These are phyloP conservation scores for Tricholoma bakamatsutake DNA, from an alignment of 768 basidiomycete genomes.

Conservation along the genomic window DNA sequence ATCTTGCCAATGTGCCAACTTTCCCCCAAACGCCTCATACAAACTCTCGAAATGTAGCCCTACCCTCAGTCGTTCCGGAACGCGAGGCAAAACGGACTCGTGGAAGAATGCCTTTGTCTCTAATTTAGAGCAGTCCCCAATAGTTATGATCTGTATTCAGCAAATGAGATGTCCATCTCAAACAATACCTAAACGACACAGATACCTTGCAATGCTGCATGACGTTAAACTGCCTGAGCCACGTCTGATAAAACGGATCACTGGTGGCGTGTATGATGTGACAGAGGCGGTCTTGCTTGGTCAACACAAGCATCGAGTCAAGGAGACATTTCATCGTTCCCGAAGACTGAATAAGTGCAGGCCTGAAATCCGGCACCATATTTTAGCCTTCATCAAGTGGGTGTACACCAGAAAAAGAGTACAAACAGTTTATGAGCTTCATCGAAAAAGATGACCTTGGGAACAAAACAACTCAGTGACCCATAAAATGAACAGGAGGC, in stretches of 20 bases:
- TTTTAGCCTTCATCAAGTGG: background rate
- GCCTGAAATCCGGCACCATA: constrained; percentile 33
- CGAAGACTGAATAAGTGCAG: constrained; percentile 66
- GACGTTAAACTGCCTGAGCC: constrained; percentile 73
- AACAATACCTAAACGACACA: background rate
- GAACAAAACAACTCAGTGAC: background rate
- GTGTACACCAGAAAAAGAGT: background rate
- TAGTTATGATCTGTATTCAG: constrained; percentile 28
- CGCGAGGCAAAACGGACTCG: constrained; percentile 56
- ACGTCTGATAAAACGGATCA: constrained; percentile 82
- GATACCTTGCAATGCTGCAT: constrained; percentile 77
- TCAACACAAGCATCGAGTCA: constrained; percentile 81
- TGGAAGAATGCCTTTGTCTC: constrained; percentile 66
- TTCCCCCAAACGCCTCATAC: constrained; percentile 79
- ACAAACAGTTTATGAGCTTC: constrained; percentile 79
- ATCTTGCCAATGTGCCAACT: constrained; percentile 78
- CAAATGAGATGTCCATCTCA: background rate
- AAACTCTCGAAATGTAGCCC: constrained; percentile 65
- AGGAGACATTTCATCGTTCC: constrained; percentile 82
- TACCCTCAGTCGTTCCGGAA: constrained; percentile 55
- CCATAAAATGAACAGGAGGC: background rate
- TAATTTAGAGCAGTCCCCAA: constrained; percentile 72
- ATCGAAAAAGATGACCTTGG: constrained; percentile 67
- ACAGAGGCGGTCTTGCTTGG: constrained; percentile 82
- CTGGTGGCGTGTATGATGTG: constrained; percentile 81